Percentiles rank a stretch among this genome's conserved stretches.
Evolutionary conservation across 306 rosid genomes (phyloP).

Genomic region (Medicago ruthenica): DNA sequence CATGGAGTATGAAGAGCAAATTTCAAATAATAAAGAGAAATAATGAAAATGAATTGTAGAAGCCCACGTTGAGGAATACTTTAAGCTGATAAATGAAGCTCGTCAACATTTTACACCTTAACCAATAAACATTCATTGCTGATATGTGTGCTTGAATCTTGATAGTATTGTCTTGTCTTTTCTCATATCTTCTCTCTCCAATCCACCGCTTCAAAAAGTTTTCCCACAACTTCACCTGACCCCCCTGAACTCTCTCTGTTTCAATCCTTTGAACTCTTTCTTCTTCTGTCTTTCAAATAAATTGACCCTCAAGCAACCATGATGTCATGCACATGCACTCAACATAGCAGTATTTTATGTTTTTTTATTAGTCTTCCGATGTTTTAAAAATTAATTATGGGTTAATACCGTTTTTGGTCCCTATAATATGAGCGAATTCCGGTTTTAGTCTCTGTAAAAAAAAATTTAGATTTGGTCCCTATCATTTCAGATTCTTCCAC

Average conservation of each 20-base stretch:
- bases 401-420: too few relatives aligned
- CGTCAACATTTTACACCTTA: constrained; percentile 39
- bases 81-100: constrained; percentile 33
- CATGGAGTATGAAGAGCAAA: too few relatives aligned
- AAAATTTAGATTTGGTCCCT: too few relatives aligned
- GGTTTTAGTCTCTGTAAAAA: too few relatives aligned
- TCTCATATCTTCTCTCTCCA: background rate
- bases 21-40: background rate
- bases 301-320: constrained; percentile 2
- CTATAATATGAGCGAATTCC: too few relatives aligned
- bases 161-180: background rate
- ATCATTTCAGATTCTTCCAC: too few relatives aligned
- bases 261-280: background rate
- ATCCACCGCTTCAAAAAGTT: constrained; percentile 8
- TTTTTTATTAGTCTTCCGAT: too few relatives aligned
- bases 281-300: background rate
- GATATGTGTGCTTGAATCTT: too few relatives aligned
- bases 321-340: background rate
- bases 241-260: background rate
- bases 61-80: background rate
- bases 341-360: too few relatives aligned
- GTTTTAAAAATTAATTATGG: too few relatives aligned
- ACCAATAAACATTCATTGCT: constrained; percentile 39
- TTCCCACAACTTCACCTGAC: background rate
- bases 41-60: background rate